phyloP scores from a whole-genome alignment of 805 yeast genomes.

The Wickerhamomyces pijperi region DNA sequence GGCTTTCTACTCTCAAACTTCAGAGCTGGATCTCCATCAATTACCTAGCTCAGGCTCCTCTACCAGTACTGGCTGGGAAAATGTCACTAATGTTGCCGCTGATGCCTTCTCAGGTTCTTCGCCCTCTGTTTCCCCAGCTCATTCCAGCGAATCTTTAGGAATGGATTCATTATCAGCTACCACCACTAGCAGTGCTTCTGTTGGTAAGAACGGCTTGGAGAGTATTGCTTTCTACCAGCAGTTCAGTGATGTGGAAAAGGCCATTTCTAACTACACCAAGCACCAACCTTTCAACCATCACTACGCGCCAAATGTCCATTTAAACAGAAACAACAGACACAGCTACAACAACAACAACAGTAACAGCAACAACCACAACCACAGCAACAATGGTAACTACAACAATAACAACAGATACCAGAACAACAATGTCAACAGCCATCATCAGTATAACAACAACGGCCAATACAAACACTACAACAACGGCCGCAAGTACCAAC shows the following conservation, averaged over 20 bases:
- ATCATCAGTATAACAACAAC: neutral
- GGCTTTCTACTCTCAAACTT: neutral
- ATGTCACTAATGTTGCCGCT: too few species aligned
- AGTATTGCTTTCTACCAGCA: conserved; percentile 15
- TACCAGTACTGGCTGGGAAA: neutral
- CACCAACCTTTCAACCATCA: conserved; percentile 21
- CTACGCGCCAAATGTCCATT: conserved; percentile 20
- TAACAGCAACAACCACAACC: neutral
- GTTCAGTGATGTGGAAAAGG: conserved; percentile 19
- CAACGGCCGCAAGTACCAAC: neutral
- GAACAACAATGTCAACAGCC: neutral
- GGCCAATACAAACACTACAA: conserved; percentile 2
- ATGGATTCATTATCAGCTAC: neutral
- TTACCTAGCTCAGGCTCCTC: too few species aligned
- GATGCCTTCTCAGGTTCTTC: neutral
- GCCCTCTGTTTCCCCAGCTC: neutral
- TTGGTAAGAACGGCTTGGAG: conserved; percentile 5
- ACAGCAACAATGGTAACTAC: neutral
- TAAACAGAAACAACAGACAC: conserved; percentile 9
- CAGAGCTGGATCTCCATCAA: too few species aligned
- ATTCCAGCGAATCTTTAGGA: neutral
- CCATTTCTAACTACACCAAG: conserved; percentile 19
- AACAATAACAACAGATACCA: neutral
- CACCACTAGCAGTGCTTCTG: neutral
- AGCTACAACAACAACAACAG: conserved; percentile 2